Base-by-base conservation (phyloP, 2,329 filamentous ascomycete genomes). In the Fulvia fulva region DNA sequence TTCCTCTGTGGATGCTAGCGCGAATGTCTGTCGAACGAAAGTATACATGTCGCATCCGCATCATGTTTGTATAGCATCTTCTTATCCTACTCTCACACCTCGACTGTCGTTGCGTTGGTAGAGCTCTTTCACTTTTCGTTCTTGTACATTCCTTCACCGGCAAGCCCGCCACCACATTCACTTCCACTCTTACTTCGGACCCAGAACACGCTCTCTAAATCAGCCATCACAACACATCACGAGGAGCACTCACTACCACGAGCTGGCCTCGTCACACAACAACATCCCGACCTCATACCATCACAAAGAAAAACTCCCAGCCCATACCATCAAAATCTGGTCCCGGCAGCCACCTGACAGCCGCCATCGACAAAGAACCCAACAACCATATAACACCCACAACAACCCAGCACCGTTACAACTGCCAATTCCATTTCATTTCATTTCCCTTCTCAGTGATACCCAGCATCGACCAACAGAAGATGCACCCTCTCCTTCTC, bases 401-500 rank as follows among this genome's bases (percentile, higher is more conserved):
- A 11, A 50, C 47, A 50, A 26, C 7, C 12, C 47, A 50, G 47
- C 47, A 50, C n/a, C 47, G 12, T 50, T 50, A 4, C 12, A 32
- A 21, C 25, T 41, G 47, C n/a, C 16, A n/a, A 47, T 19, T 50
- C 21, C n/a, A 28, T n/a, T 9, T 28, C n/a, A n/a, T n/a, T n/a
- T n/a, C n/a, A n/a, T n/a, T n/a, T n/a, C n/a, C n/a, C n/a, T n/a
- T n/a, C 26, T 14, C 25, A 21, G 23, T 19, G 47, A 50, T 32
- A 32, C 23, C 47, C 47, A 50, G 26, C 23, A 21, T 50, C 26
- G 23, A n/a, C 28, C 8, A 32, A 2, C 26, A 32, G n/a, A 28
- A 21, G 23, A 50, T 50, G 47, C 26, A n/a, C 14, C 21, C 19
- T 50, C 28, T 53, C 28, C 51, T 53, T n/a, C 32, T 60, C 23